Conservation (phyloP, 148 eudicot species). For the Arctostaphylos glauca region DNA sequence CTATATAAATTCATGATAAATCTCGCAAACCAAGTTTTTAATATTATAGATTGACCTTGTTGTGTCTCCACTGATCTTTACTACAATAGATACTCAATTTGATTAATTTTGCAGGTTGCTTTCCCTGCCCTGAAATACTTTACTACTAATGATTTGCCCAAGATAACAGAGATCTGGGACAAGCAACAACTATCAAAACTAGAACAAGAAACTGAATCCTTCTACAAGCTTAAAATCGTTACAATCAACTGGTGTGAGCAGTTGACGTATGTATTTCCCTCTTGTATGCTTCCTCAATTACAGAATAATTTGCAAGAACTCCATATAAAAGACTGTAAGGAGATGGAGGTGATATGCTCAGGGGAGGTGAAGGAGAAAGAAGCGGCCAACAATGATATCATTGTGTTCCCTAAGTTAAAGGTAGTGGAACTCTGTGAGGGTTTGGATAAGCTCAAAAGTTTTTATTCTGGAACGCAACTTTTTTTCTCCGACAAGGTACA, state of each 20-base stretch:
- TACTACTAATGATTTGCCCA: rapidly evolving
- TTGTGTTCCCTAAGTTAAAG: not conserved
- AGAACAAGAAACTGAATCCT: not conserved
- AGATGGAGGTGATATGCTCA: not conserved
- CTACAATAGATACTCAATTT: too few relatives aligned
- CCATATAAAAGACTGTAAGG: not conserved
- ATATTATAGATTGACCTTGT: too few relatives aligned
- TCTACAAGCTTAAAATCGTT: not conserved
- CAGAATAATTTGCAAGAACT: not conserved
- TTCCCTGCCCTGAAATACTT: not conserved
- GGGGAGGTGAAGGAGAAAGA: too few relatives aligned
- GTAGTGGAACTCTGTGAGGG: too few relatives aligned
- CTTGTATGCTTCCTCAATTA: not conserved
- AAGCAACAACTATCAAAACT: too few relatives aligned
- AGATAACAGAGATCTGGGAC: not conserved
- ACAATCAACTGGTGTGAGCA: too few relatives aligned
- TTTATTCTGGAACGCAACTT: too few relatives aligned
- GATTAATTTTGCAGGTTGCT: not conserved
- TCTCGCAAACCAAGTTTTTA: too few relatives aligned
- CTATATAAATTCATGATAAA: too few relatives aligned
- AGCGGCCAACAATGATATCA: not conserved
- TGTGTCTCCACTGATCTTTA: too few relatives aligned
- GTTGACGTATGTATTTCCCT: not conserved
- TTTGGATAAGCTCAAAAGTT: too few relatives aligned
- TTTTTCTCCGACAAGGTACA: too few relatives aligned